Evolutionary conservation across 108 stramenopile genomes (phyloP).

Genomic region (Nitzschia sp.): DNA sequence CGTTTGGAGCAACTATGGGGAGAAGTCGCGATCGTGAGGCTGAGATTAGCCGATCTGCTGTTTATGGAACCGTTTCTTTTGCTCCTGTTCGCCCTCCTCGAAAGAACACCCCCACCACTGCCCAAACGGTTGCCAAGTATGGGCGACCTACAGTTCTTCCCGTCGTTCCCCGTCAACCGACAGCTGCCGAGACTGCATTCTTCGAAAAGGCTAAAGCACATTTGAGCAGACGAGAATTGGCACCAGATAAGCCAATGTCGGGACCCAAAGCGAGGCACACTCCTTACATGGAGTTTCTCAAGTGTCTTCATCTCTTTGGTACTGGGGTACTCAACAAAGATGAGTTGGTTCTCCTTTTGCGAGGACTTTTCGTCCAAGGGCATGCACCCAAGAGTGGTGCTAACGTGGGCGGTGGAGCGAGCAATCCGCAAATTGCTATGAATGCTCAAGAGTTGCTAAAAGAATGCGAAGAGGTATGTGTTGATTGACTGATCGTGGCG

Average conservation of each 20-base stretch:
- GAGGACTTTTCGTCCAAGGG: constrained; percentile 83
- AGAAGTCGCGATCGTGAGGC: constrained; percentile 68
- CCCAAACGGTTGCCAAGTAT: constrained; percentile 59
- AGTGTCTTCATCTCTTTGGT: constrained; percentile 86
- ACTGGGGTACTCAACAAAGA: constrained; percentile 84
- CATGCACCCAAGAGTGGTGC: constrained; percentile 80
- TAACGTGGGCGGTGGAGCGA: constrained; percentile 51
- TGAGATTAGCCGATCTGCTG: constrained; percentile 61
- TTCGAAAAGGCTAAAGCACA: constrained; percentile 73
- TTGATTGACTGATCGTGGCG: not conserved
- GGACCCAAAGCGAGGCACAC: constrained; percentile 60
- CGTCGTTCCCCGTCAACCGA: constrained; percentile 53
- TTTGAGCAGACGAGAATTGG: constrained; percentile 68
- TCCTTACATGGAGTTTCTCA: constrained; percentile 89
- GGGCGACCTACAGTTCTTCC: constrained; percentile 75
- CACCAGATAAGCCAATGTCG: constrained; percentile 67
- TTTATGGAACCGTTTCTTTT: constrained; percentile 76
- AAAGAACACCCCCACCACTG: constrained; percentile 53
- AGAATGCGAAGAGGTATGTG: constrained; percentile 68
- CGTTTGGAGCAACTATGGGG: constrained; percentile 81
- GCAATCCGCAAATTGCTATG: constrained; percentile 47
- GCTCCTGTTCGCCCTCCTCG: constrained; percentile 74
- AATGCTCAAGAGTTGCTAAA: constrained; percentile 58
- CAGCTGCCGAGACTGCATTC: constrained; percentile 66
- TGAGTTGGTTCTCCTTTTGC: constrained; percentile 82